Evolutionary conservation across 2,329 filamentous ascomycete species (phyloP).

Genomic region (Fusarium haematococcum): DNA sequence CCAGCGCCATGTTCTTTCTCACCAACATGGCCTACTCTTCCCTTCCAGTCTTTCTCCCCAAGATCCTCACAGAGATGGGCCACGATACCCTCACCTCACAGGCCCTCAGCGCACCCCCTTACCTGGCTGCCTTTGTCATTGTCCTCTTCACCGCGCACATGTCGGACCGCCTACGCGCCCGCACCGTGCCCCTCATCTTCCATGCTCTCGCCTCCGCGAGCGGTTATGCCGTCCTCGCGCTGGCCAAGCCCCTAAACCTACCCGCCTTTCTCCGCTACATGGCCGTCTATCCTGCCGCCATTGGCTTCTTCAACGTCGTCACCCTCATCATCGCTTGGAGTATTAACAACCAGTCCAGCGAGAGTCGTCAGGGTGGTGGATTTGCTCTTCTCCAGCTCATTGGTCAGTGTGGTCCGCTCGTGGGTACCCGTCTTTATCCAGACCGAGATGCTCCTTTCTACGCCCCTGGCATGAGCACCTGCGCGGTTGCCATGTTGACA

Average conservation of each 20-base stretch:
- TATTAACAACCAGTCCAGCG: conserved; percentile 83
- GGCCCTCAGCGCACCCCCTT: conserved; percentile 84
- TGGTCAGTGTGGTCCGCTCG: conserved; percentile 81
- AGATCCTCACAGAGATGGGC: conserved; percentile 82
- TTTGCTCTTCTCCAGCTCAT: conserved; percentile 86
- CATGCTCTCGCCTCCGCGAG: conserved; percentile 75
- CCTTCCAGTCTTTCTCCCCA: conserved; percentile 88
- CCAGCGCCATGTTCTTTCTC: conserved; percentile 86
- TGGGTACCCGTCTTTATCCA: conserved; percentile 76
- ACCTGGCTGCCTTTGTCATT: conserved; percentile 77
- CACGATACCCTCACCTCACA: conserved; percentile 76
- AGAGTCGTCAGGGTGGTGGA: conserved; percentile 77
- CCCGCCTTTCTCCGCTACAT: conserved; percentile 71
- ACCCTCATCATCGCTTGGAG: conserved; percentile 90
- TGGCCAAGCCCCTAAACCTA: conserved; percentile 62
- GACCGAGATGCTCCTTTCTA: conserved; percentile 71
- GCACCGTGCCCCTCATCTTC: conserved; percentile 74
- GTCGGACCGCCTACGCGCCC: conserved; percentile 74
- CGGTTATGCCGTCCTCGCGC: conserved; percentile 71
- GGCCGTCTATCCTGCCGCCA: conserved; percentile 81
- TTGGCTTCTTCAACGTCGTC: conserved; percentile 87
- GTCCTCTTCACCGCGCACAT: conserved; percentile 79
- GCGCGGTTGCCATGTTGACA: conserved; percentile 70
- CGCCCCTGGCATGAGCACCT: conserved; percentile 70
- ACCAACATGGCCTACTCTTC: conserved; percentile 90